These are phyloP conservation scores for Neofusicoccum laricinum DNA, from an alignment of 2,329 filamentous ascomycete species.

Conservation along the genomic window DNA sequence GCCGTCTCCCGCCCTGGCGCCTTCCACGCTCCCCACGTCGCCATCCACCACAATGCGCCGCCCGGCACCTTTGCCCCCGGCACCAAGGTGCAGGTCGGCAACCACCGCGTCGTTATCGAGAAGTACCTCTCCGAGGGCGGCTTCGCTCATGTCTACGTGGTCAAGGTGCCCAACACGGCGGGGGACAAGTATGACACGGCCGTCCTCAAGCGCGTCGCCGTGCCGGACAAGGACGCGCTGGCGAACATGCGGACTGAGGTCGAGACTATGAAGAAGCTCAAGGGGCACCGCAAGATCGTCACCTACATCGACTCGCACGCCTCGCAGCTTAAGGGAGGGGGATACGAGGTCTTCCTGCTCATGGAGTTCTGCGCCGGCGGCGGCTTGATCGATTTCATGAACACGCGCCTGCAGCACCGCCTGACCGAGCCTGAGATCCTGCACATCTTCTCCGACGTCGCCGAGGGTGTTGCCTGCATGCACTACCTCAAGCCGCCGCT, in stretches of 20 bases:
- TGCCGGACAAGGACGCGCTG: constrained; percentile 91
- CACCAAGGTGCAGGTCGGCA: constrained; percentile 94
- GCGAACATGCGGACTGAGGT: constrained; percentile 97
- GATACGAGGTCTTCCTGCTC: constrained; percentile 95
- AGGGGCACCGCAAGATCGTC: constrained; percentile 93
- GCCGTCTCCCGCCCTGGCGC: constrained; percentile 31
- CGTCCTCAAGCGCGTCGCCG: constrained; percentile 91
- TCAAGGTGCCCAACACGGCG: constrained; percentile 71
- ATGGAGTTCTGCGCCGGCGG: constrained; percentile 98
- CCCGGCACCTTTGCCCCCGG: constrained; percentile 84
- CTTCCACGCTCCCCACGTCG: constrained; percentile 28
- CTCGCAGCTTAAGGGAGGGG: constrained; percentile 85
- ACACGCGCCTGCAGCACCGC: constrained; percentile 91
- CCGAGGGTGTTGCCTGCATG: constrained; percentile 97
- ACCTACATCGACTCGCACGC: constrained; percentile 98
- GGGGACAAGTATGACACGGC: constrained; percentile 76
- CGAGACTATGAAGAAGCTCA: constrained; percentile 99
- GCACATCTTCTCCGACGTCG: constrained; percentile 93
- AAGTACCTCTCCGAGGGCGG: constrained; percentile 98
- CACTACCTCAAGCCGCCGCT: constrained; percentile 95
- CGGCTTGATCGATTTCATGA: constrained; percentile 99
- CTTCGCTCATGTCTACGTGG: constrained; percentile 97
- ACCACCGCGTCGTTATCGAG: constrained; percentile 88
- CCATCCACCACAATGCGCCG: constrained; percentile 37
- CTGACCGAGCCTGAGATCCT: constrained; percentile 97